phyloP scores from a whole-genome alignment of 495 filamentous ascomycete genomes.

The Xeromyces bisporus region DNA sequence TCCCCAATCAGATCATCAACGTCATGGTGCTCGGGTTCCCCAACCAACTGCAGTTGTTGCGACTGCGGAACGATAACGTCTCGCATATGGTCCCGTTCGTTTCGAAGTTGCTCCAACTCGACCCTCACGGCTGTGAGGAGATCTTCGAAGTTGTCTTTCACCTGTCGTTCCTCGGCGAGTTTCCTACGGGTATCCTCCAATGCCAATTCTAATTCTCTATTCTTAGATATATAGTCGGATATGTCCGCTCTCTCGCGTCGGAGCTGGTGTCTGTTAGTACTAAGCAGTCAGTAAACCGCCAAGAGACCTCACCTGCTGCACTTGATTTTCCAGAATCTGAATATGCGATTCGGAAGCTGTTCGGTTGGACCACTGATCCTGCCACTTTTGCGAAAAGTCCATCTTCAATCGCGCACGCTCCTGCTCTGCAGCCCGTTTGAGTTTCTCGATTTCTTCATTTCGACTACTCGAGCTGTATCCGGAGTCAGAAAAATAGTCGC shows the following conservation, averaged over 20 bases:
- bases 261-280: constrained; percentile 20
- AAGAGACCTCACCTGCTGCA: constrained; percentile 36
- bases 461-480: constrained; percentile 60
- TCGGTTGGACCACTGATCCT: constrained; percentile 63
- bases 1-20: constrained; percentile 51
- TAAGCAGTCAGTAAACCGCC: constrained; percentile 1
- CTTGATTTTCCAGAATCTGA: constrained; percentile 57
- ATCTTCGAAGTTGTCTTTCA: constrained; percentile 89
- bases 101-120: constrained; percentile 64
- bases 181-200: constrained; percentile 70
- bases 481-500: constrained; percentile 96
- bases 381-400: constrained; percentile 63
- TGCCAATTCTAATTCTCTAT: constrained; percentile 55
- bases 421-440: constrained; percentile 73
- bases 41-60: constrained; percentile 39
- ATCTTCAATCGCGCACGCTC: constrained; percentile 78
- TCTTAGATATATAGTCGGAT: constrained; percentile 26
- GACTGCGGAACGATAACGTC: constrained; percentile 71
- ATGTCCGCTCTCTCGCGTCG: constrained; percentile 27
- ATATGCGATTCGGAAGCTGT: constrained; percentile 67
- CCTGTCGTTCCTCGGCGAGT: constrained; percentile 67
- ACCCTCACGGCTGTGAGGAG: constrained; percentile 65
- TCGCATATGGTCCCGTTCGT: constrained; percentile 80
- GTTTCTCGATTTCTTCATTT: constrained; percentile 67
- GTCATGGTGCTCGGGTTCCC: constrained; percentile 56